Conservation (phyloP, 228 moss, liverwort and hornwort genomes). For the Sphagnum magellanicum region DNA sequence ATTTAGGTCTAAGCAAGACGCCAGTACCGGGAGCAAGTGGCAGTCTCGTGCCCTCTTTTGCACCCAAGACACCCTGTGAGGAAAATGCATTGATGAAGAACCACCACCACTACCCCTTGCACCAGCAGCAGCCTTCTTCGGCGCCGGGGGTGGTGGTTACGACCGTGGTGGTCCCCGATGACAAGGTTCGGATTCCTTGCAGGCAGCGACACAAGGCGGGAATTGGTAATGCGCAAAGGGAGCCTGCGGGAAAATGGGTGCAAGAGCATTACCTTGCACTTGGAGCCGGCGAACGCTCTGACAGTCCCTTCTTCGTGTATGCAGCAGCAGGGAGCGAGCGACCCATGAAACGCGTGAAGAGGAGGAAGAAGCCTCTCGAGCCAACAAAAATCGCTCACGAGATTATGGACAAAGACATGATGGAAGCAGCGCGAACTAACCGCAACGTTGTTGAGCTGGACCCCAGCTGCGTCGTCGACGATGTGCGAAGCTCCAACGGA, state of each 20-base stretch:
- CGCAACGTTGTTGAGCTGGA: neutral
- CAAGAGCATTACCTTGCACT: conserved; percentile 9
- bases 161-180: neutral
- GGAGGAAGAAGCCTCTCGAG: conserved; percentile 8
- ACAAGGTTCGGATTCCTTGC: neutral
- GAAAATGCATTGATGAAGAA: conserved; percentile 9
- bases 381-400: neutral
- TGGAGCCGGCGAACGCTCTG: conserved; percentile 9
- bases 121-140: neutral
- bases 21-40: no score
- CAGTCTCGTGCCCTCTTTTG: neutral
- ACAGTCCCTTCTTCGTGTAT: conserved; percentile 1
- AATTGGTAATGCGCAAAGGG: neutral
- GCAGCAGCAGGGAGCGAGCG: conserved; percentile 5
- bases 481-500: neutral
- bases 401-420: neutral
- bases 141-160: conserved; percentile 8
- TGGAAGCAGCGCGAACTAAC: neutral
- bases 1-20: no score
- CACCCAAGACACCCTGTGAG: conserved; percentile 11
- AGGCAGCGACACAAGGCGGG: neutral
- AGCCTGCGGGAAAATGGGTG: conserved; percentile 6
- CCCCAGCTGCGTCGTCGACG: conserved; percentile 4
- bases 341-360: conserved; percentile 34
- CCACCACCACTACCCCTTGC: no score